phyloP scores from a whole-genome alignment of 352 stramenopile genomes.

The Thalassiosira hispida region DNA sequence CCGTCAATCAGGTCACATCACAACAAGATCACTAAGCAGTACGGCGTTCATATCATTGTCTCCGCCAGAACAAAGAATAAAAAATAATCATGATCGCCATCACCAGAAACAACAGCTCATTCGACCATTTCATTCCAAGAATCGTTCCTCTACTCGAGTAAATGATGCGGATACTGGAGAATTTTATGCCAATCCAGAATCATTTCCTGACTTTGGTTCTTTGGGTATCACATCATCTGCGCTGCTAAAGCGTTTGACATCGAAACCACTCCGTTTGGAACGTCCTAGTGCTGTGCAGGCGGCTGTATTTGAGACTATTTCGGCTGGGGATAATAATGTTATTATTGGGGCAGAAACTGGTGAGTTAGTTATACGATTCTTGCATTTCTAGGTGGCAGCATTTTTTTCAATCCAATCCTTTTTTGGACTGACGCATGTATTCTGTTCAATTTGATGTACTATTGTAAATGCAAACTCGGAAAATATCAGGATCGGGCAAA shows the following conservation, averaged over 20 bases:
- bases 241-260: conserved; percentile 64
- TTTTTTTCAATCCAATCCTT: too few species aligned
- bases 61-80: conserved; percentile 7
- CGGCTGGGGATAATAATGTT: conserved; percentile 61
- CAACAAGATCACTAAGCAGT: conserved; percentile 7
- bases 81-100: background rate
- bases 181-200: conserved; percentile 57
- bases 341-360: conserved; percentile 92
- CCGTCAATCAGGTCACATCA: background rate
- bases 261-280: conserved; percentile 41
- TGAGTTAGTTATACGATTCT: conserved; percentile 6
- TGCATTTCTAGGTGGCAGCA: too few species aligned
- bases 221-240: conserved; percentile 67
- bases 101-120: background rate
- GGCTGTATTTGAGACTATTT: conserved; percentile 59
- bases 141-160: conserved; percentile 4
- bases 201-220: conserved; percentile 61
- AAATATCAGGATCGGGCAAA: conserved; percentile 89
- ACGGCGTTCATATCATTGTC: conserved; percentile 6
- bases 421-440: background rate
- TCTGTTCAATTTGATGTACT: background rate
- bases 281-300: conserved; percentile 74
- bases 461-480: too few species aligned
- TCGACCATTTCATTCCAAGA: conserved; percentile 7
- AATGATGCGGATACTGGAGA: conserved; percentile 33